Conservation (phyloP, 345 rosid genomes). For the Rhodomyrtus tomentosa region DNA sequence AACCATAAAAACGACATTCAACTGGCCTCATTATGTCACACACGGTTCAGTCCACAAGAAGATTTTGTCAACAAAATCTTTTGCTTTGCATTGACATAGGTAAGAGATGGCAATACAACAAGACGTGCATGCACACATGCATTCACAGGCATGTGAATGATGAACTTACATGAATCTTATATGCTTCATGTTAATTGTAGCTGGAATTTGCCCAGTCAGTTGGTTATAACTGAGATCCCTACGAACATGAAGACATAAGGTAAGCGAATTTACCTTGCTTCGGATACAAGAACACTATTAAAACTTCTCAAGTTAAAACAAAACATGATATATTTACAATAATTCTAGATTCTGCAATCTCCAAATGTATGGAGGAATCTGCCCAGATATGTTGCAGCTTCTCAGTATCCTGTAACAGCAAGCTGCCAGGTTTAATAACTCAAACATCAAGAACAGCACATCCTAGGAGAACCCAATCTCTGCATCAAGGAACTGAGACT, state of each 20-base stretch:
- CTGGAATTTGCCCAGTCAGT: constrained; percentile 27
- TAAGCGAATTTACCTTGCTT: neutral
- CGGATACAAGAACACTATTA: too few relatives aligned
- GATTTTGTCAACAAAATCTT: neutral
- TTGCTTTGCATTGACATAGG: neutral
- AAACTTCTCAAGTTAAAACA: neutral
- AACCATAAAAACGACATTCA: neutral
- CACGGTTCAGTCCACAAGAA: neutral
- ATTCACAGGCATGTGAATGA: neutral
- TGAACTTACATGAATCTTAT: constrained; percentile 28
- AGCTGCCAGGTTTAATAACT: neutral
- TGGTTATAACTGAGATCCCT: constrained; percentile 55
- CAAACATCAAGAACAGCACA: neutral
- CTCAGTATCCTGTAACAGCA: constrained; percentile 23
- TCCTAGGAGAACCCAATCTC: neutral
- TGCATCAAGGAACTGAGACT: neutral
- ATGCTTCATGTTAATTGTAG: constrained; percentile 1
- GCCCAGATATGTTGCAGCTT: constrained; percentile 28
- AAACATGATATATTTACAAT: constrained; percentile 7
- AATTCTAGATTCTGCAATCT: constrained; percentile 3
- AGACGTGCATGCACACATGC: neutral
- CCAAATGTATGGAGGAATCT: constrained; percentile 14
- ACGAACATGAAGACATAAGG: neutral
- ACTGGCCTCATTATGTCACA: neutral
- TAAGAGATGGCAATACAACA: neutral